Conservation (phyloP, 2,329 filamentous ascomycete species). For the Pseudogymnoascus sp. region DNA sequence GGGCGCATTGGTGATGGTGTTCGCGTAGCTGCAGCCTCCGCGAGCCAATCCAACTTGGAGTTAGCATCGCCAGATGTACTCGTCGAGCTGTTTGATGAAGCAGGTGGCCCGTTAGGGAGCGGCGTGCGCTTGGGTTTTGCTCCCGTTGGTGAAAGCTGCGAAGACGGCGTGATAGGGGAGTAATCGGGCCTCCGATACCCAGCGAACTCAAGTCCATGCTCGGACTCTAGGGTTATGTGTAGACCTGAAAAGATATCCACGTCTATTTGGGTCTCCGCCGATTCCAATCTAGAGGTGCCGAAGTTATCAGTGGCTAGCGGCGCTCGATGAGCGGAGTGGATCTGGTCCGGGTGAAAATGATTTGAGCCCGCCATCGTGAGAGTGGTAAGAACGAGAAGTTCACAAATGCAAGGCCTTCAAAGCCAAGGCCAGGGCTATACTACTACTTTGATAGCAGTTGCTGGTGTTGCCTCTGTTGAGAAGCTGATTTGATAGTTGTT, state of each 20-base stretch:
- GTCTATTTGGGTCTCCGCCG: background rate
- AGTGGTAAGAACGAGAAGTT: background rate
- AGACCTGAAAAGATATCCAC: background rate
- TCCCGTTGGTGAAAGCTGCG: background rate
- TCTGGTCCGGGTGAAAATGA: background rate
- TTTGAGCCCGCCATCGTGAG: background rate
- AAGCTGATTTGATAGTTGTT: background rate
- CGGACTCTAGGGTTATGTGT: background rate
- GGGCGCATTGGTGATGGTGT: background rate
- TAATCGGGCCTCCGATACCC: background rate
- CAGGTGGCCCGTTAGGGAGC: background rate
- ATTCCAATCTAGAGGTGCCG: background rate
- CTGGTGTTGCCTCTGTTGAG: background rate
- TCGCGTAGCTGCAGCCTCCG: background rate
- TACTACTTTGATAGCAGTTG: background rate
- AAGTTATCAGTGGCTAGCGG: background rate
- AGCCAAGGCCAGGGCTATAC: background rate
- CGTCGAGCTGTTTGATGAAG: background rate
- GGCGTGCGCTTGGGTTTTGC: background rate
- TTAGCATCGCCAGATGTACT: background rate
- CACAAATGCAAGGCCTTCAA: background rate
- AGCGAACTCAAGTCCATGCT: background rate
- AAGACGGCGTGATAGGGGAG: background rate
- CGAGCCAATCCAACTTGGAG: background rate
- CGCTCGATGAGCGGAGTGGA: background rate